Evolutionary conservation across 2,329 filamentous ascomycete genomes (phyloP).

Genomic region (Fusarium clavum): DNA sequence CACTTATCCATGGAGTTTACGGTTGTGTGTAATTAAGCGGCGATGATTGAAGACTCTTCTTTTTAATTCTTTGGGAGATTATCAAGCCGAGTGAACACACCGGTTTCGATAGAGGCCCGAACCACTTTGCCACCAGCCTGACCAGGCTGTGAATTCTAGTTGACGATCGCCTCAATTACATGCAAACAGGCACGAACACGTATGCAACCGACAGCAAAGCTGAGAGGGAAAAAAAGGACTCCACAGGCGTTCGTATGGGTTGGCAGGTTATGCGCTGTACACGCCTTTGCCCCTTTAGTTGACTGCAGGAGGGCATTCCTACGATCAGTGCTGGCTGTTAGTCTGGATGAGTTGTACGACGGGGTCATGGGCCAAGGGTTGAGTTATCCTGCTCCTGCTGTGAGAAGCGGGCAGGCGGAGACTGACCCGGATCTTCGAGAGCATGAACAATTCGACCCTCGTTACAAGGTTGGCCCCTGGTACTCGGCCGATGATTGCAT

Average conservation of each 20-base stretch:
- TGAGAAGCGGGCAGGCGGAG: constrained; percentile 7
- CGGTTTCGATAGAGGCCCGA: not conserved
- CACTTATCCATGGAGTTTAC: not conserved
- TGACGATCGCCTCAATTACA: constrained; percentile 1
- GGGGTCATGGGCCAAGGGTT: constrained; percentile 10
- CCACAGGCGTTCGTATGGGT: constrained; percentile 23
- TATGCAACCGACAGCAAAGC: constrained; percentile 21
- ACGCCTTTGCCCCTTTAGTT: not conserved
- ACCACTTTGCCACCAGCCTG: not conserved
- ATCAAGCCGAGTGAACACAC: not conserved
- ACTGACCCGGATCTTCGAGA: constrained; percentile 17
- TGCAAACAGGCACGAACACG: constrained; percentile 32
- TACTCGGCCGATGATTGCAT: constrained; percentile 16
- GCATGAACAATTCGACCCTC: constrained; percentile 15
- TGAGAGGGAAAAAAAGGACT: constrained; percentile 18
- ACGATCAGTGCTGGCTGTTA: constrained; percentile 19
- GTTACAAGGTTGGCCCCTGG: constrained; percentile 26
- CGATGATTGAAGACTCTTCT: not conserved
- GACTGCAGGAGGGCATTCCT: constrained; percentile 23
- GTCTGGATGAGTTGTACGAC: constrained; percentile 22
- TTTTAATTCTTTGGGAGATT: not conserved
- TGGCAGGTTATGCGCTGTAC: constrained; percentile 27
- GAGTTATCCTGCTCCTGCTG: constrained; percentile 6
- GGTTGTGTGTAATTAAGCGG: not conserved
- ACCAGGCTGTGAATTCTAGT: not conserved